A percentile compares a stretch with the other conserved stretches of the same genome.
phyloP scores from a whole-genome alignment of 768 basidiomycete species.

The Suillus occidentalis region DNA sequence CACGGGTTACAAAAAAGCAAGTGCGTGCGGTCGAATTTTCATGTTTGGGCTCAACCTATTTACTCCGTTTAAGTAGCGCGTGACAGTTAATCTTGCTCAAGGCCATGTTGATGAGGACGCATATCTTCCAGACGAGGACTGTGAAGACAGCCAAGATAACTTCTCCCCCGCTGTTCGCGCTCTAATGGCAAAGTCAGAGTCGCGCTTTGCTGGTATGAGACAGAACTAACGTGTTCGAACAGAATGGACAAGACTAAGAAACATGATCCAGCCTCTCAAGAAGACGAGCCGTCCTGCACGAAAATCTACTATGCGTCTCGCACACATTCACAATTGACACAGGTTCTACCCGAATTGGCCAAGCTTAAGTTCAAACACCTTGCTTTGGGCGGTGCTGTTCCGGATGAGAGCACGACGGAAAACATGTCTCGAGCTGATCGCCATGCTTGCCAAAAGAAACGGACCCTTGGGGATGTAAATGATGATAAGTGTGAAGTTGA shows the following conservation, averaged over 20 bases:
- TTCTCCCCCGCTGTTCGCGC: conserved; percentile 77
- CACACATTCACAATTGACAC: conserved; percentile 94
- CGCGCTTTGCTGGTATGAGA: conserved; percentile 10
- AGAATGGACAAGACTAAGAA: conserved; percentile 24
- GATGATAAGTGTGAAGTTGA: conserved; percentile 21
- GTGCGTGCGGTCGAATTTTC: conserved; percentile 40
- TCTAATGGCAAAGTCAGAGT: conserved; percentile 71
- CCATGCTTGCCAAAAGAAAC: conserved; percentile 14
- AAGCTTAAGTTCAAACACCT: conserved; percentile 58
- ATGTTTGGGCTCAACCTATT: conserved; percentile 2
- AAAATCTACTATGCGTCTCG: conserved; percentile 94
- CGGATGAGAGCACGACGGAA: conserved; percentile 15
- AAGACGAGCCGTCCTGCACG: conserved; percentile 58
- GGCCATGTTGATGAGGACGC: conserved; percentile 55
- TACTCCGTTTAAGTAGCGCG: conserved; percentile 21
- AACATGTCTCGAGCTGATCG: conserved; percentile 1
- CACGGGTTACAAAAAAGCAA: conserved; percentile 58
- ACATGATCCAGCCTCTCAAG: conserved; percentile 17
- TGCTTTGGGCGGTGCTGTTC: conserved; percentile 12
- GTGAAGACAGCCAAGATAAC: conserved; percentile 44
- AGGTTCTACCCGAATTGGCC: conserved; percentile 82
- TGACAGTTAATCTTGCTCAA: conserved; percentile 13
- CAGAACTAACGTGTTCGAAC: conserved; percentile 6
- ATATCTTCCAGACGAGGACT: conserved; percentile 67
- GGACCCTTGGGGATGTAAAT: conserved; percentile 24